Percentiles rank a stretch among this genome's conserved stretches.
Conservation (phyloP, 2,329 filamentous ascomycete genomes). For the Colletotrichum sp. region DNA sequence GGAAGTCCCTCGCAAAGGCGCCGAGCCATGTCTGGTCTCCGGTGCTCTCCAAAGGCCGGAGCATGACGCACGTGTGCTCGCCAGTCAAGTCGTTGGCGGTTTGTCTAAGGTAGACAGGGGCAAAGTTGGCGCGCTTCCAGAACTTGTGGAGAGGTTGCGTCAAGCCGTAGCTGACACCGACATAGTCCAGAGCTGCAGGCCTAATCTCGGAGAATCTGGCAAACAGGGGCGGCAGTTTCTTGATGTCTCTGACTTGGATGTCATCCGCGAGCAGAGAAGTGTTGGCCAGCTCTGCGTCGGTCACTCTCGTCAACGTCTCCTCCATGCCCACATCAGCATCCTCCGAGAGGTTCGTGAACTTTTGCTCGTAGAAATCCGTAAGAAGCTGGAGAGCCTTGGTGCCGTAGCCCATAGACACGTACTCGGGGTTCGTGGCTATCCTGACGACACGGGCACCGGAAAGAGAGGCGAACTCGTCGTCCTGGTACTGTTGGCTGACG, state of each 20-base stretch:
- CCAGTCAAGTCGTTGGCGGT: slow-evolving; percentile 96
- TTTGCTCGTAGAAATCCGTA: slow-evolving; percentile 92
- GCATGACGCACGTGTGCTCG: slow-evolving; percentile 98
- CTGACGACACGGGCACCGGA: slow-evolving; percentile 92
- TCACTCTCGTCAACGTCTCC: slow-evolving; percentile 76
- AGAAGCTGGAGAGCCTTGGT: slow-evolving; percentile 87
- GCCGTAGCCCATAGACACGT: slow-evolving; percentile 91
- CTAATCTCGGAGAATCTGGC: slow-evolving; percentile 84
- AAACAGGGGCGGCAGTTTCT: slow-evolving; percentile 92
- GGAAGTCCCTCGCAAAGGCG: slow-evolving; percentile 91
- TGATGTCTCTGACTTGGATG: slow-evolving; percentile 88
- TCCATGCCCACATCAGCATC: slow-evolving; percentile 59
- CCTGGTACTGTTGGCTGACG: slow-evolving; percentile 97
- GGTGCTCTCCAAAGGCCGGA: slow-evolving; percentile 73
- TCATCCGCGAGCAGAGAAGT: slow-evolving; percentile 83
- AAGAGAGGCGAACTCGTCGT: slow-evolving; percentile 92
- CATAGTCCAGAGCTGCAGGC: slow-evolving; percentile 83
- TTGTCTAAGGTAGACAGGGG: slow-evolving; percentile 91
- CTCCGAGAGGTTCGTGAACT: slow-evolving; percentile 85
- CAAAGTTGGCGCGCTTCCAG: slow-evolving; percentile 89
- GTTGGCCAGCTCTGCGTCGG: slow-evolving; percentile 80
- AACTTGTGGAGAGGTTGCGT: slow-evolving; percentile 90
- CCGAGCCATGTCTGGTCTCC: slow-evolving; percentile 85
- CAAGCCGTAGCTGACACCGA: slow-evolving; percentile 94
- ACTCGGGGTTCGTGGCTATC: slow-evolving; percentile 96